phyloP scores from a whole-genome alignment of 2,329 filamentous ascomycete genomes.

The Ascochyta viciae-villosae region DNA sequence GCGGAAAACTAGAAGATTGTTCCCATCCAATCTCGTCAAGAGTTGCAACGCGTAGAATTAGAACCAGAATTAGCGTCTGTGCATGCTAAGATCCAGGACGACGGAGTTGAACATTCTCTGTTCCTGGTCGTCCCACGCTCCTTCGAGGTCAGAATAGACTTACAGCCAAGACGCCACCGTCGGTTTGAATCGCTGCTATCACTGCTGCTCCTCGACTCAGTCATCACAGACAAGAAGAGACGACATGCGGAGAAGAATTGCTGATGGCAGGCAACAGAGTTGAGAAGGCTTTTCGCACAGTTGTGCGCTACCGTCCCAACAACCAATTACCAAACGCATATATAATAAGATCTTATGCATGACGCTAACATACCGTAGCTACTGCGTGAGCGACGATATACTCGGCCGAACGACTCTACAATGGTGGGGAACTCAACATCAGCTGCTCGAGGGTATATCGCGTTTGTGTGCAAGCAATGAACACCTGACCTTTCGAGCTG shows the following conservation, averaged over 20 bases:
- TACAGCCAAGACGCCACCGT: neutral
- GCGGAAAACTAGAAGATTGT: constrained; percentile 3
- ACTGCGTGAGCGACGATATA: neutral
- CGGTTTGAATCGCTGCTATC: neutral
- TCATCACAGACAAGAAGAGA: neutral
- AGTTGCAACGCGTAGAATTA: neutral
- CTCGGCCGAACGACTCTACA: neutral
- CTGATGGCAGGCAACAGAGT: neutral
- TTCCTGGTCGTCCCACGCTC: neutral
- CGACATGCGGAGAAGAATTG: neutral
- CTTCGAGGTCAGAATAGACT: neutral
- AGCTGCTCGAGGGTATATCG: neutral
- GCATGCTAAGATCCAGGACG: neutral
- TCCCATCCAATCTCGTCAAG: neutral
- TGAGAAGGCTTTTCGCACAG: neutral
- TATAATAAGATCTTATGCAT: constrained; percentile 1
- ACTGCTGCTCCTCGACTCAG: neutral
- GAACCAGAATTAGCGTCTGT: neutral
- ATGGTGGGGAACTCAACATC: neutral
- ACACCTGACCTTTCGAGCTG: neutral
- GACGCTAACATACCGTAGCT: constrained; percentile 12
- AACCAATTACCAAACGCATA: constrained; percentile 1
- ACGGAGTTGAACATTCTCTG: neutral
- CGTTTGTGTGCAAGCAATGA: neutral
- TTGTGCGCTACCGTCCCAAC: neutral